phyloP scores from a whole-genome alignment of 257 asterid genomes.

The Cinchona pubescens region DNA sequence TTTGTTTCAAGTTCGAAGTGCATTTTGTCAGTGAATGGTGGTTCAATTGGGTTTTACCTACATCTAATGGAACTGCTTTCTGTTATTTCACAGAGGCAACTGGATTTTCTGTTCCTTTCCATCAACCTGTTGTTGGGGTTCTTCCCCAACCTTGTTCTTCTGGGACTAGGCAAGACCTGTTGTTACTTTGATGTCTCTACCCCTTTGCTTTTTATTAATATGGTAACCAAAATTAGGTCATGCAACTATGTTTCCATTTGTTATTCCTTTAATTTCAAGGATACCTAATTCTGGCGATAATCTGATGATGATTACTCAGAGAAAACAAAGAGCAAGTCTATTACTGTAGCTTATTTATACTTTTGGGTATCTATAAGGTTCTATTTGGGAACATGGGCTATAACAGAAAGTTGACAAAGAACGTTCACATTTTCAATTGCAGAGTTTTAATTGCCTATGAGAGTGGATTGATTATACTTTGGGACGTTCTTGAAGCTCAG shows the following conservation, averaged over 20 bases:
- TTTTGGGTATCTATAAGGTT: slow-evolving; percentile 15
- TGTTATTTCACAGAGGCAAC: slow-evolving; percentile 50
- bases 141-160: slow-evolving; percentile 80
- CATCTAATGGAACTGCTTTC: slow-evolving; percentile 8
- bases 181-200: slow-evolving; percentile 23
- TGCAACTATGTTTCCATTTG: background rate
- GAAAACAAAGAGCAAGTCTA: background rate
- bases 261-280: background rate
- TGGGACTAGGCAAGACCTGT: slow-evolving; percentile 75
- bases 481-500: slow-evolving; percentile 71
- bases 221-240: slow-evolving; percentile 4
- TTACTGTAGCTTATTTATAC: background rate
- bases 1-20: background rate
- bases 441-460: slow-evolving; percentile 84
- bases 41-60: background rate
- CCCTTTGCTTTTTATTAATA: slow-evolving; percentile 6
- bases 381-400: background rate
- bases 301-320: too few species aligned
- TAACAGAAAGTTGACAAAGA: background rate
- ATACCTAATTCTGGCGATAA: slow-evolving; percentile 8
- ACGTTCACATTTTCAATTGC: slow-evolving; percentile 22
- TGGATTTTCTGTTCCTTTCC: slow-evolving; percentile 46
- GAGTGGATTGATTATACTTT: slow-evolving; percentile 74
- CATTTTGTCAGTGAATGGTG: too few species aligned
- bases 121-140: slow-evolving; percentile 72